Evolutionary conservation across 2,329 filamentous ascomycete genomes (phyloP).

Genomic region (Penicillium psychrosexuale): DNA sequence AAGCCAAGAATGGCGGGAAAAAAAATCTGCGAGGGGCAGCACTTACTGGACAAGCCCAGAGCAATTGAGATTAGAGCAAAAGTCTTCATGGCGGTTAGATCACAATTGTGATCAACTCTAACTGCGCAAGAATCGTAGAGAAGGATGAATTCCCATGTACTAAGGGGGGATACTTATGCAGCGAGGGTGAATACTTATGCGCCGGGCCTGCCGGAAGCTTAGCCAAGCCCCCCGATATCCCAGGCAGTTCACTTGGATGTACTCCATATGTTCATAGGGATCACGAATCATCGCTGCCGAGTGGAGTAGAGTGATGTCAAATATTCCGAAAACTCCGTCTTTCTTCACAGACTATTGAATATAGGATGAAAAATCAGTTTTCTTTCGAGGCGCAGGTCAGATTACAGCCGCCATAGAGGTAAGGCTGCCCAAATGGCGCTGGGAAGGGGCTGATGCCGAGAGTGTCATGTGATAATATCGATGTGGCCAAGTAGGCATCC

Average conservation of each 20-base stretch:
- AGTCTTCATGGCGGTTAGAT: slow-evolving; percentile 15
- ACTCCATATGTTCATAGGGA: neutral
- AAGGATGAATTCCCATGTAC: neutral
- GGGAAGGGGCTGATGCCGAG: neutral
- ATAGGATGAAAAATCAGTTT: neutral
- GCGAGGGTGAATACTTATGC: slow-evolving; percentile 19
- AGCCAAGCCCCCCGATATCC: slow-evolving; percentile 8
- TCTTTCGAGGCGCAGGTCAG: neutral
- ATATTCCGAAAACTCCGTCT: neutral
- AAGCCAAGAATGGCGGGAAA: neutral
- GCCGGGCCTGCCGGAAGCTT: slow-evolving; percentile 20
- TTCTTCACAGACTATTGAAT: neutral
- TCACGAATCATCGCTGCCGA: neutral
- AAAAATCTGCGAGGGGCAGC: neutral
- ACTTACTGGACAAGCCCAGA: slow-evolving; percentile 20
- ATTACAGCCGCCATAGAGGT: neutral
- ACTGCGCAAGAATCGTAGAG: neutral
- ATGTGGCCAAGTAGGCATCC: neutral
- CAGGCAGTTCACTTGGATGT: neutral
- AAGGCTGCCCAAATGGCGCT: neutral
- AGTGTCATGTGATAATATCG: neutral
- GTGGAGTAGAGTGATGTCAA: slow-evolving; percentile 20
- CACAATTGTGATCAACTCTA: neutral
- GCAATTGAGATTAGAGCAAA: slow-evolving; percentile 14
- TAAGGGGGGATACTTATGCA: slow-evolving; percentile 20